phyloP scores from a whole-genome alignment of 331 rosid genomes.

The Quercus tomentella region DNA sequence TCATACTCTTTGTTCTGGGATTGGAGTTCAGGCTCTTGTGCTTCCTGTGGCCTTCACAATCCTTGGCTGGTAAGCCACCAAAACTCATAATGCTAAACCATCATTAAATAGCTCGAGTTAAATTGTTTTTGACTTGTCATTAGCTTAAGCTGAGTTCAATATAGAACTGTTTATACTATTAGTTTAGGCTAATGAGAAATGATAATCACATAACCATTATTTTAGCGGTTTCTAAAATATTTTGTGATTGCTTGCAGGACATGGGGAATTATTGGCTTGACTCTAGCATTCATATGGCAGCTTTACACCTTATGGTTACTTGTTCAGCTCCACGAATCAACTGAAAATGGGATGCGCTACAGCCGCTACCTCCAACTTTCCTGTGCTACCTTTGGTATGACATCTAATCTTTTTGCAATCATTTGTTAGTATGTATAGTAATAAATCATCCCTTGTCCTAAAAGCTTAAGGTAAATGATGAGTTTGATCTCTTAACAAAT shows the following conservation, averaged over 20 bases:
- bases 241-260: conserved; percentile 37
- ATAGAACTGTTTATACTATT: too few species aligned
- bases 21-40: conserved; percentile 80
- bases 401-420: too few species aligned
- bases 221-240: not conserved
- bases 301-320: conserved; percentile 72
- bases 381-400: conserved; percentile 53
- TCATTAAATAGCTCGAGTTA: not conserved
- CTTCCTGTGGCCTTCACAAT: conserved; percentile 80
- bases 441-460: too few species aligned
- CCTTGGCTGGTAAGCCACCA: conserved; percentile 67
- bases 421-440: too few species aligned
- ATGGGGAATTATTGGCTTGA: conserved; percentile 64
- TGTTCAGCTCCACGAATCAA: conserved; percentile 66
- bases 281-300: conserved; percentile 64
- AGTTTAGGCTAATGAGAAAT: too few species aligned
- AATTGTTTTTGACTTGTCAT: not conserved
- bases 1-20: conserved; percentile 79
- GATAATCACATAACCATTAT: too few species aligned
- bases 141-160: too few species aligned
- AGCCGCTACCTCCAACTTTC: conserved; percentile 76
- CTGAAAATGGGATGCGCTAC: conserved; percentile 65
- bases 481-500: not conserved
- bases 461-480: too few species aligned
- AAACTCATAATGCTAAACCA: not conserved